These are phyloP conservation scores for Sarcomyxa edulis DNA, from an alignment of 768 basidiomycete genomes.

Conservation along the genomic window DNA sequence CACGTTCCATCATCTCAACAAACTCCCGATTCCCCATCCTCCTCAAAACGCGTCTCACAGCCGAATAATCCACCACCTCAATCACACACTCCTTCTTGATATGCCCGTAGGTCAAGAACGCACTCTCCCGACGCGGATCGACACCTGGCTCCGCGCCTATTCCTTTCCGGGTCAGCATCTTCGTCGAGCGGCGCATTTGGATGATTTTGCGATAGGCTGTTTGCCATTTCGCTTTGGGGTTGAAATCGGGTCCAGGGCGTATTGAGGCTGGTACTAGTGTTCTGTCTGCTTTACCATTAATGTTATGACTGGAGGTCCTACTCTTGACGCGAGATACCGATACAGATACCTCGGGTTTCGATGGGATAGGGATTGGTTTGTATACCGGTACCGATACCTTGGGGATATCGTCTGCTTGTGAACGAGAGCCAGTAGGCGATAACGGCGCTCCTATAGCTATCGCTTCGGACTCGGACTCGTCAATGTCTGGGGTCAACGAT, in stretches of 20 bases:
- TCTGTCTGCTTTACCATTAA: slow-evolving; percentile 3
- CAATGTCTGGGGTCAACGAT: slow-evolving; percentile 61
- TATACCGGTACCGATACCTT: not conserved
- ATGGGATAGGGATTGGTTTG: slow-evolving; percentile 1
- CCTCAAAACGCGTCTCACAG: slow-evolving; percentile 44
- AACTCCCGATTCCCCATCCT: slow-evolving; percentile 60
- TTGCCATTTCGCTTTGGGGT: slow-evolving; percentile 50
- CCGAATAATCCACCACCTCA: slow-evolving; percentile 63
- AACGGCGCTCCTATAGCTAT: slow-evolving; percentile 3
- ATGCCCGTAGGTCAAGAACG: slow-evolving; percentile 50
- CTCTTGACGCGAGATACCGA: not conserved
- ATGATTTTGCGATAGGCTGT: slow-evolving; percentile 58
- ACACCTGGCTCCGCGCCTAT: slow-evolving; percentile 70
- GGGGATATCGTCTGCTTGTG: slow-evolving; percentile 14
- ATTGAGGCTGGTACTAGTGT: slow-evolving; percentile 14
- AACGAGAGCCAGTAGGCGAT: slow-evolving; percentile 9
- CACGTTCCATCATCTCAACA: slow-evolving; percentile 45
- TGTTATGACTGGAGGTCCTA: not conserved
- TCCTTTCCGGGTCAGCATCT: slow-evolving; percentile 24
- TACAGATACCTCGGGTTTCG: not conserved
- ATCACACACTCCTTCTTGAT: slow-evolving; percentile 60
- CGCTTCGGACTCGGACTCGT: slow-evolving; percentile 31
- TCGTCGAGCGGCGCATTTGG: slow-evolving; percentile 51
- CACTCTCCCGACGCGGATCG: slow-evolving; percentile 57
- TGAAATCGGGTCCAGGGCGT: slow-evolving; percentile 14